phyloP scores from a whole-genome alignment of 2,329 filamentous ascomycete species.

The Pseudogymnoascus sp. region DNA sequence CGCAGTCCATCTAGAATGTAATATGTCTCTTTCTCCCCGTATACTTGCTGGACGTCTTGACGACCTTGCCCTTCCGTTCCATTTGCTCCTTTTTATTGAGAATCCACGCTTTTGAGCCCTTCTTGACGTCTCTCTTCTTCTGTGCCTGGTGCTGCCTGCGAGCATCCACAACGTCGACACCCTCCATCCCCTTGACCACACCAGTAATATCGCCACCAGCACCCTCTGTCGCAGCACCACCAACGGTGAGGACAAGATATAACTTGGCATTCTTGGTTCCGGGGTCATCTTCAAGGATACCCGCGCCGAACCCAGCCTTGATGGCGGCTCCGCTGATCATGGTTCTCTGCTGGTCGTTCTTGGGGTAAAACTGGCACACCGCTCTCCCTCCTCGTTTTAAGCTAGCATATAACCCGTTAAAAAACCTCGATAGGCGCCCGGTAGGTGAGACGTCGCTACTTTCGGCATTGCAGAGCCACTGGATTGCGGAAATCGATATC shows the following conservation, averaged over 20 bases:
- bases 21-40: constrained; percentile 79
- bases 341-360: constrained; percentile 80
- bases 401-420: constrained; percentile 82
- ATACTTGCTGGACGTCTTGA: constrained; percentile 87
- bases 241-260: constrained; percentile 92
- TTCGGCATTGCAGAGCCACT: constrained; percentile 97
- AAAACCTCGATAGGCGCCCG: constrained; percentile 74
- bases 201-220: constrained; percentile 75
- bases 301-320: constrained; percentile 89
- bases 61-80: constrained; percentile 88
- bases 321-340: constrained; percentile 92
- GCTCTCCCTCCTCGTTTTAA: constrained; percentile 77
- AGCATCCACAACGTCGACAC: constrained; percentile 70
- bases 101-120: constrained; percentile 81
- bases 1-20: constrained; percentile 49
- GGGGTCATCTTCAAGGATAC: constrained; percentile 88
- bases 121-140: constrained; percentile 51
- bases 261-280: constrained; percentile 95
- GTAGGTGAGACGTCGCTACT: constrained; percentile 73
- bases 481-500: constrained; percentile 90
- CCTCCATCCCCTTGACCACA: constrained; percentile 81
- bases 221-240: constrained; percentile 43
- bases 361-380: constrained; percentile 96
- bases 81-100: constrained; percentile 85
- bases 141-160: constrained; percentile 43